phyloP scores from a whole-genome alignment of 108 stramenopile genomes.

The Nitzschia sp. region DNA sequence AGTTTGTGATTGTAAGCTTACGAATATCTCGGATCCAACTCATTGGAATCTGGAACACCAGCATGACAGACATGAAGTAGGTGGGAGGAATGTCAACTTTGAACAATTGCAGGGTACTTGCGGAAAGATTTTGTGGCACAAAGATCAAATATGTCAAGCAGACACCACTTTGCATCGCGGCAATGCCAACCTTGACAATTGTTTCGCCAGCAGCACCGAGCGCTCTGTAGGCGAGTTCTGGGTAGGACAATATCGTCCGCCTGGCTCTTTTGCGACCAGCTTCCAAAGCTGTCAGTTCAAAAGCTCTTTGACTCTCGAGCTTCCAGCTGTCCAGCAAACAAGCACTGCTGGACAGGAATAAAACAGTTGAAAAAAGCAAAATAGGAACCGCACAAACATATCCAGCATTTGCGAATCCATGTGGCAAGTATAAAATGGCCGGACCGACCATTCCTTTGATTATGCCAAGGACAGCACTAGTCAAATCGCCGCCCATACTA shows the following conservation, averaged over 20 bases:
- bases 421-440: constrained; percentile 64
- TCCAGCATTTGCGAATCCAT: constrained; percentile 59
- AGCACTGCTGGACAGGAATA: constrained; percentile 43
- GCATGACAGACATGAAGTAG: constrained; percentile 49
- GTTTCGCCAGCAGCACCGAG: constrained; percentile 44
- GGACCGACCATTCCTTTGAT: constrained; percentile 73
- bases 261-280: not conserved
- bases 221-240: constrained; percentile 60
- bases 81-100: constrained; percentile 30
- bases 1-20: constrained; percentile 60
- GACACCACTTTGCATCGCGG: constrained; percentile 68
- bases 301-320: constrained; percentile 30
- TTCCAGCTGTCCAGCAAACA: constrained; percentile 59
- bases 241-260: constrained; percentile 48
- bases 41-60: constrained; percentile 56
- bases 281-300: not conserved
- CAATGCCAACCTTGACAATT: constrained; percentile 60
- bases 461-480: constrained; percentile 52
- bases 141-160: constrained; percentile 78
- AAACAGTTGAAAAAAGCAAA: constrained; percentile 38
- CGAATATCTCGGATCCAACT: constrained; percentile 72
- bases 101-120: constrained; percentile 12
- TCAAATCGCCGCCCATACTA: constrained; percentile 43
- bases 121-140: constrained; percentile 62
- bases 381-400: constrained; percentile 50